Conservation (phyloP, 805 yeast species). For the Suhomyces xylopsoci region DNA sequence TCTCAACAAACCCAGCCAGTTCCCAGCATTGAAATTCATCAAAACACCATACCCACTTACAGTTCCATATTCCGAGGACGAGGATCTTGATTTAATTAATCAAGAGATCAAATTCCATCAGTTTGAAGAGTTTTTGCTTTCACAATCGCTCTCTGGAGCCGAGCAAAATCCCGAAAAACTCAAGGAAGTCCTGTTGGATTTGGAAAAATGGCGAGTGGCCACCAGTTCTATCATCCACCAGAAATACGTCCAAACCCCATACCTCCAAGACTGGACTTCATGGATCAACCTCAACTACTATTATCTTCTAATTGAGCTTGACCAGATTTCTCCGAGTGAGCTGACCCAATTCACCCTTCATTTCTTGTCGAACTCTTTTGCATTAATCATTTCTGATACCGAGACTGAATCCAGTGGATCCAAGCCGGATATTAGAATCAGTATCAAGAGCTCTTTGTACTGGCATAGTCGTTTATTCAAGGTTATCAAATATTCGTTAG, state of each 20-base stretch:
- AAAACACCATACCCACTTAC: slow-evolving; percentile 13
- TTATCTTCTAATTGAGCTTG: slow-evolving; percentile 38
- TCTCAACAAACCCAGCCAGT: slow-evolving; percentile 33
- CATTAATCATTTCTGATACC: slow-evolving; percentile 27
- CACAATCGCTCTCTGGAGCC: slow-evolving; percentile 7
- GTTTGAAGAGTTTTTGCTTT: slow-evolving; percentile 25
- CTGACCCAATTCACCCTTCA: slow-evolving; percentile 41
- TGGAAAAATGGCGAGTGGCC: slow-evolving; percentile 38
- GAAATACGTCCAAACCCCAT: slow-evolving; percentile 23
- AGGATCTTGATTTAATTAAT: slow-evolving; percentile 19
- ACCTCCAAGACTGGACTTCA: slow-evolving; percentile 32
- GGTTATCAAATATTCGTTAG: slow-evolving; percentile 29
- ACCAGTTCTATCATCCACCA: slow-evolving; percentile 27
- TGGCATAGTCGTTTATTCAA: slow-evolving; percentile 38
- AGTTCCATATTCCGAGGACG: slow-evolving; percentile 18
- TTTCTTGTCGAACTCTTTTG: slow-evolving; percentile 38
- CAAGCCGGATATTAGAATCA: slow-evolving; percentile 14
- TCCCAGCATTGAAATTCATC: slow-evolving; percentile 25
- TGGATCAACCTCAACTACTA: slow-evolving; percentile 37
- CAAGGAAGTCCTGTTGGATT: slow-evolving; percentile 24
- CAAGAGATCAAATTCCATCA: slow-evolving; percentile 23
- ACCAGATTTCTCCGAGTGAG: slow-evolving; percentile 37
- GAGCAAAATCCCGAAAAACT: slow-evolving; percentile 3
- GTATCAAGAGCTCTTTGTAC: slow-evolving; percentile 22
- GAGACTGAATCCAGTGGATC: slow-evolving; percentile 5